These are phyloP conservation scores for Ceratobasidium sp. DNA, from an alignment of 1,284 basidiomycete species.

Conservation along the genomic window DNA sequence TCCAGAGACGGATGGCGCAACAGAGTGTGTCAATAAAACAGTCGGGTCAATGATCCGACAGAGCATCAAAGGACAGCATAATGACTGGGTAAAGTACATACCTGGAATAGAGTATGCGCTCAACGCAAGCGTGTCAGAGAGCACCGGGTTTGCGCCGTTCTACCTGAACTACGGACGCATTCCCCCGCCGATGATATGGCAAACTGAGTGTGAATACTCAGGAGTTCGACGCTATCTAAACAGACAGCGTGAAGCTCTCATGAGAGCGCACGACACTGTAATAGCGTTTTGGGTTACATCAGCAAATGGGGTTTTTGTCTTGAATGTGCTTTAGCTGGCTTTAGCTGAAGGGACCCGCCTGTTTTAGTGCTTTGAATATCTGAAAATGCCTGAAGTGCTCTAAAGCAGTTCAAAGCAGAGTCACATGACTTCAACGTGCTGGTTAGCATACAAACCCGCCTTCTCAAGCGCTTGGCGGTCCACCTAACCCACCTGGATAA, in stretches of 20 bases:
- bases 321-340: too few species aligned
- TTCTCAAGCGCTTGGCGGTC: too few species aligned
- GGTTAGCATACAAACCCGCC: too few species aligned
- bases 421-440: too few species aligned
- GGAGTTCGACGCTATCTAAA: conserved; percentile 54
- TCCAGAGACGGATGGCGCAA: conserved; percentile 51
- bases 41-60: conserved; percentile 60
- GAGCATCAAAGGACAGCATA: conserved; percentile 56
- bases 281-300: too few species aligned
- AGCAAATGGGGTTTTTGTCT: too few species aligned
- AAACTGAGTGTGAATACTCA: conserved; percentile 51
- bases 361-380: too few species aligned
- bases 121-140: conserved; percentile 53
- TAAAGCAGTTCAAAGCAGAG: too few species aligned
- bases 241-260: conserved; percentile 52
- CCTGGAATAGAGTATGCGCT: conserved; percentile 60
- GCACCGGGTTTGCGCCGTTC: conserved; percentile 58
- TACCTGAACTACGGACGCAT: conserved; percentile 56
- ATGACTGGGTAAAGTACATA: conserved; percentile 48
- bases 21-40: conserved; percentile 57
- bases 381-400: too few species aligned
- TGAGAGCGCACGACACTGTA: conserved; percentile 57
- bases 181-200: conserved; percentile 53
- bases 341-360: too few species aligned
- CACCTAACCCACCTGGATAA: too few species aligned